Base-by-base conservation (phyloP, 176 grass and related monocot genomes). In the Ensete ventricosum region DNA sequence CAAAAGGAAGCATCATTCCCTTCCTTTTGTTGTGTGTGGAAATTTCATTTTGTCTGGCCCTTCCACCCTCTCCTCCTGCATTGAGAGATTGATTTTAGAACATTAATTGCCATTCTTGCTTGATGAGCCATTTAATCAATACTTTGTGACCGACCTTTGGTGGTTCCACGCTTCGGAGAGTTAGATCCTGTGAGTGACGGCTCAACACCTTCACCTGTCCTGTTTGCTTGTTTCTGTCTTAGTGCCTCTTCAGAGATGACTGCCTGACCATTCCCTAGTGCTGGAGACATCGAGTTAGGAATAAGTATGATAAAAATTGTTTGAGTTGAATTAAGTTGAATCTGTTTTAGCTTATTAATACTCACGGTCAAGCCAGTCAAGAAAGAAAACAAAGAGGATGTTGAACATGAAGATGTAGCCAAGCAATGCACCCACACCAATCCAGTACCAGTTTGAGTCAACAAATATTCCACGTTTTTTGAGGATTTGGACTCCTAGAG, bases 371-470 rank as follows among this genome's bases (percentile, higher is more conserved):
- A 89, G 73, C 62, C 73, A 85, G 51, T 73, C 1, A 65, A 89
- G 87, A 12, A 74, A 73, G 50, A 85, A 34, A 23, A 64, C 64
- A 70, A 84, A 89, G 11, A 82, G 66, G 17, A 69, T 58, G 64
- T 85, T 89, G 71, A 85, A 82, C 67, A 85, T 50, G 73, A 89
- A 9, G 72, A 82, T 68, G 65, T 82, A 89, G 52, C 75, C 83
- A 62, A 89, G 29, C 77, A 89, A 67, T 70, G 64, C 87, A 73
- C 82, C 79, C 50, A 82, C 71, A 25, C 87, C 87, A 13, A 89
- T 89, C 87, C 87, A 89, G 50, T 60, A 89, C 87, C 87, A 89
- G 48, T 82, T 85, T n/a, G 79, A 20, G 75, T 89, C 83, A 60
- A 74, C 17, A 71, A 89, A 89, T 34, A 89, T 63, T 17, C 87